These are phyloP conservation scores for Mortierella sp. DNA, from an alignment of 371 early-diverging fungal genomes.

Conservation along the genomic window DNA sequence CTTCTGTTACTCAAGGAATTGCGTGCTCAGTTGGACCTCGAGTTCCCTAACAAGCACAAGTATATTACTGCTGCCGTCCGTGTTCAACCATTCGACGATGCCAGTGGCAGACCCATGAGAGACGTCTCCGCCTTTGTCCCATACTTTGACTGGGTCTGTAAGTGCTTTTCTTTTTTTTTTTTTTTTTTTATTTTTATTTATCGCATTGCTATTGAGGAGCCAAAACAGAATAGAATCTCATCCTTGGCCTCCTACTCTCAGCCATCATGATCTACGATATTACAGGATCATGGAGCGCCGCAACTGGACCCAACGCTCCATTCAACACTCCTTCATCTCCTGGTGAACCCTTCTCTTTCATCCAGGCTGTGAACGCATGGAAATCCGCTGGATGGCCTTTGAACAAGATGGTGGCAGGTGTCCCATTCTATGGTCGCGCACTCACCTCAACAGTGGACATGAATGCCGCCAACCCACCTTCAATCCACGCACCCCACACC, in stretches of 20 bases:
- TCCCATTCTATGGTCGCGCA: slow-evolving; percentile 79
- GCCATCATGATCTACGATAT: slow-evolving; percentile 63
- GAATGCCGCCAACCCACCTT: slow-evolving; percentile 48
- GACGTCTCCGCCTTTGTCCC: slow-evolving; percentile 71
- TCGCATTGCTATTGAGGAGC: too few relatives aligned
- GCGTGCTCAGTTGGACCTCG: slow-evolving; percentile 67
- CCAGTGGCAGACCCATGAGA: slow-evolving; percentile 62
- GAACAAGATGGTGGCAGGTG: slow-evolving; percentile 72
- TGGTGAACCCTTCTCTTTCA: slow-evolving; percentile 63
- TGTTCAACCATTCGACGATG: slow-evolving; percentile 70
- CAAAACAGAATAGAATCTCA: too few relatives aligned
- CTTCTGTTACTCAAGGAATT: slow-evolving; percentile 67
- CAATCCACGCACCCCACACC: slow-evolving; percentile 57
- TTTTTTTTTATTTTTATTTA: too few relatives aligned
- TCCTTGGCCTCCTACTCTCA: neutral
- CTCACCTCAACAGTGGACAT: slow-evolving; percentile 66
- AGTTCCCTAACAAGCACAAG: slow-evolving; percentile 67
- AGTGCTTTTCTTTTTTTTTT: neutral
- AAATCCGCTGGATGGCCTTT: slow-evolving; percentile 69
- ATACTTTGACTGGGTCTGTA: slow-evolving; percentile 72
- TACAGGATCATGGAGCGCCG: slow-evolving; percentile 72
- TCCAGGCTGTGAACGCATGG: slow-evolving; percentile 67
- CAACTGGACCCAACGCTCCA: slow-evolving; percentile 78
- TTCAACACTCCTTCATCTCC: slow-evolving; percentile 58
- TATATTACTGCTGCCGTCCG: slow-evolving; percentile 71